Percentiles rank a stretch among this genome's conserved stretches.
These are phyloP conservation scores for Lasiodiplodia gonubiensis DNA, from an alignment of 2,329 filamentous ascomycete genomes.

Conservation along the genomic window DNA sequence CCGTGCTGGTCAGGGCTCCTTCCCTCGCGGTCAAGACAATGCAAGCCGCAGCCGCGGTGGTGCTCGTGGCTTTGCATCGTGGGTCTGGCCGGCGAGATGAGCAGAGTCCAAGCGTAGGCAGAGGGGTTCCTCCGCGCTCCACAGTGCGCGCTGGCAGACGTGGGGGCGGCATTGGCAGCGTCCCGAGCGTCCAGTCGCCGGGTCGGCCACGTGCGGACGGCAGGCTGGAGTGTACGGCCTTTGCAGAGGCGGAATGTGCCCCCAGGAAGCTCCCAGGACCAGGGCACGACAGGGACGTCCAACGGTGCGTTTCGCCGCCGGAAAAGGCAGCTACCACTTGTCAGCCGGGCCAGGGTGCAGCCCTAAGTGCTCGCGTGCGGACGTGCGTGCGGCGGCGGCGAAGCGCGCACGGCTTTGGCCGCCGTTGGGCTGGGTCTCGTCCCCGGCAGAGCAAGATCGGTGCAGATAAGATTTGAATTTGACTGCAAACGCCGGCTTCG, in stretches of 20 bases:
- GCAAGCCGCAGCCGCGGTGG: slow-evolving; percentile 8
- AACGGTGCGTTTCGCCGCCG: background rate
- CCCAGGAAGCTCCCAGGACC: background rate
- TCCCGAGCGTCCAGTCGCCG: background rate
- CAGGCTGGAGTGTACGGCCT: background rate
- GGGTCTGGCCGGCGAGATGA: slow-evolving; percentile 3
- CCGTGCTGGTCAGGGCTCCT: slow-evolving; percentile 5
- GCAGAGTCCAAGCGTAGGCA: slow-evolving; percentile 12
- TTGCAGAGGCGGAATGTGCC: slow-evolving; percentile 4
- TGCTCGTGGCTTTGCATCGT: slow-evolving; percentile 1
- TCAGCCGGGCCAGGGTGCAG: slow-evolving; percentile 7
- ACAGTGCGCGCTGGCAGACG: background rate
- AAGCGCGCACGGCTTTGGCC: background rate
- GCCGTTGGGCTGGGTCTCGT: background rate
- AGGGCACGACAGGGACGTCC: background rate
- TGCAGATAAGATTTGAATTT: slow-evolving; percentile 21
- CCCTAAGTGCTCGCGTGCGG: background rate
- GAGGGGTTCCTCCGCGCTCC: background rate
- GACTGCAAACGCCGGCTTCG: background rate
- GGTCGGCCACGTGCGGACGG: slow-evolving; percentile 16
- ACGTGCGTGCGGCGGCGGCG: background rate
- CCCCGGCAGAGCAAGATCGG: background rate
- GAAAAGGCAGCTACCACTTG: slow-evolving; percentile 11
- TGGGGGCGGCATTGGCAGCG: background rate
- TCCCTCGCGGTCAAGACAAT: background rate